Base-by-base conservation (phyloP, 768 basidiomycete species). In the Suillus sp. region DNA sequence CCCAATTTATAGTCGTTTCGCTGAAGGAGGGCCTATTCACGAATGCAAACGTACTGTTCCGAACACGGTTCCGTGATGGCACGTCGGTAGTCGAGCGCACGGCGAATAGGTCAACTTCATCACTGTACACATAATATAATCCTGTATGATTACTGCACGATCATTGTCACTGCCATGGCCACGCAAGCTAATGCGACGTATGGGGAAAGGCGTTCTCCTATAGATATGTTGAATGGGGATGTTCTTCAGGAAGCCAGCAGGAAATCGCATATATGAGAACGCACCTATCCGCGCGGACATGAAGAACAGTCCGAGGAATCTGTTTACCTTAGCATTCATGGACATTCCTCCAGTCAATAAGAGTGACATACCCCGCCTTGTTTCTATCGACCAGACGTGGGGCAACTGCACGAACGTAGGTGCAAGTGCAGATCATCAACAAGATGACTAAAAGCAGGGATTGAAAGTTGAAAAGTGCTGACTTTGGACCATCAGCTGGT, bases 401-500 rank as follows among this genome's bases (percentile, higher is more conserved):
- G 3, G 93, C 89, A 18, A 96, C 89, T 0, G 93, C 89, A 51
- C 97, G 88, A 16, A 96, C 84, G 76, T 99, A 99, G 4, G 96
- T 95, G 80, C 93, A 98, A 63, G 97, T 99, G 80, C 97, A 99
- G 64, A 98, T 95, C 75, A 92, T 82, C 56, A 99, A 84, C 10
- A 99, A 85, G 67, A 98, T 89, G 74, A 96, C 95, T 71, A 96
- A 88, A 22, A 99, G 84, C 22, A 99, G 84, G 0, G 96, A 95
- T 77, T 96, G 91, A 74, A 99, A 99, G 79, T 98, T 96, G 88
- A 99, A 98, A 27, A 99, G 84, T 2, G 97, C 97, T 34, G 96
- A 96, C 90, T 91, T 72, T 38, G 38, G 1, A 18, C 25, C 18
- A 30, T 57, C 18, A 57, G 56, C 25, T 13, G 5, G 37, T 27